These are phyloP conservation scores for Entomophthora muscae DNA, from an alignment of 371 early-diverging fungal species.

Conservation along the genomic window DNA sequence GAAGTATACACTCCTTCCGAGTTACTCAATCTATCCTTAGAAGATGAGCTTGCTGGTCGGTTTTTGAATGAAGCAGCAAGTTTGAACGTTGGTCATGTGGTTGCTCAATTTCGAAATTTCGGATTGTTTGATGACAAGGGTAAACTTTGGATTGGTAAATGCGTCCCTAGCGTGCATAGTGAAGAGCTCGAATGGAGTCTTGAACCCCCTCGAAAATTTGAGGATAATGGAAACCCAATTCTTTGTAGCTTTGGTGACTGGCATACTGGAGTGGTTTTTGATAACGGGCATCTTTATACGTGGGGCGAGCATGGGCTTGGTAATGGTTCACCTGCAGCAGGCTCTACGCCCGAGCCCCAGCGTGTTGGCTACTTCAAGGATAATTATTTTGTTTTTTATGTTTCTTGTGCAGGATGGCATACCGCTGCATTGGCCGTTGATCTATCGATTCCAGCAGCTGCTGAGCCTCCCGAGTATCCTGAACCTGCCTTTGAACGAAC, in stretches of 20 bases:
- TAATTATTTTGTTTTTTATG: conserved; percentile 8
- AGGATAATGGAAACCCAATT: not conserved
- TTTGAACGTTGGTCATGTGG: conserved; percentile 1
- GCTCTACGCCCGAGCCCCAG: not conserved
- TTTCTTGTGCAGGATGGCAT: conserved; percentile 7
- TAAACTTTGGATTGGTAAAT: not conserved
- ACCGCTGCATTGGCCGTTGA: conserved; percentile 8
- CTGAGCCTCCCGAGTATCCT: conserved; percentile 1
- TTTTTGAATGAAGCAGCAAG: not conserved
- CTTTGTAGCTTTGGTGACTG: conserved; percentile 10
- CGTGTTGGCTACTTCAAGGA: not conserved
- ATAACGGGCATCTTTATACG: conserved; percentile 3
- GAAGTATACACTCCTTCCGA: not conserved
- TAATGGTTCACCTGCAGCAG: not conserved
- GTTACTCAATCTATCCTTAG: not conserved
- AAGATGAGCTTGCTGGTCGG: not conserved
- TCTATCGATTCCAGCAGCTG: not conserved
- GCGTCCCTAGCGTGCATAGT: not conserved
- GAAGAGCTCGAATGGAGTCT: not conserved
- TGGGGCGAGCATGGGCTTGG: conserved; percentile 9
- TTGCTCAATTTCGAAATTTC: conserved; percentile 3
- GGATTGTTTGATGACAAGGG: conserved; percentile 4
- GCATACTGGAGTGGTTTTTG: not conserved
- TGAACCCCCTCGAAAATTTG: not conserved
- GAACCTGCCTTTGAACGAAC: not conserved